These are phyloP conservation scores for Camellia granthamiana DNA, from an alignment of 148 eudicot species.

Conservation along the genomic window DNA sequence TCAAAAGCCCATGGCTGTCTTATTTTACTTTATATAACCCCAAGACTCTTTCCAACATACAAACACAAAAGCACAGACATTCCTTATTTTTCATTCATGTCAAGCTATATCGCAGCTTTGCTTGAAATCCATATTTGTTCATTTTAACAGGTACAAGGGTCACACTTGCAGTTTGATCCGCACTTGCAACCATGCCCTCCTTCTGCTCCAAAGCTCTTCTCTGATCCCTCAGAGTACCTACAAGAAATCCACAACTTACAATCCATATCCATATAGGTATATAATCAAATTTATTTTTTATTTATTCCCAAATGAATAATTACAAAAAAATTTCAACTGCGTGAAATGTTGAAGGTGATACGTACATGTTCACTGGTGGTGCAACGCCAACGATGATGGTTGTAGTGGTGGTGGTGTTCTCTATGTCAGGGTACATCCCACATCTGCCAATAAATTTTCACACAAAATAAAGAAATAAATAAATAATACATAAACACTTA, in stretches of 20 bases:
- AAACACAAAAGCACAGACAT: background rate
- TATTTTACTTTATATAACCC: background rate
- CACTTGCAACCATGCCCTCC: constrained; percentile 25
- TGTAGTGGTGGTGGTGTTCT: constrained; percentile 11
- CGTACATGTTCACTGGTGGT: constrained; percentile 12
- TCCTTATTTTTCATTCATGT: background rate
- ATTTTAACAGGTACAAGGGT: constrained; percentile 23
- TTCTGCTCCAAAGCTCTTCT: constrained; percentile 27
- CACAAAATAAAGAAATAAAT: background rate
- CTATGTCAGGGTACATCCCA: constrained; percentile 28
- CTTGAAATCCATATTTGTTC: background rate
- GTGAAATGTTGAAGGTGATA: background rate
- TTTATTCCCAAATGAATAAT: background rate
- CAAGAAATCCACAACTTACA: background rate
- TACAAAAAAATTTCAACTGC: background rate
- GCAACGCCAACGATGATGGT: constrained; percentile 17
- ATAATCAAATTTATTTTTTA: background rate
- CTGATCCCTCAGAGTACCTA: constrained; percentile 15
- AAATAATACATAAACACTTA: background rate
- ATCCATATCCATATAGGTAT: background rate
- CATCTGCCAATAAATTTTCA: constrained; percentile 20
- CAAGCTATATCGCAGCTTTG: background rate
- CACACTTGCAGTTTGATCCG: constrained; percentile 20
- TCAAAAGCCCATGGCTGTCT: background rate
- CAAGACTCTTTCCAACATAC: background rate